Base-by-base conservation (phyloP, 805 yeast genomes). In the Phaffomyces opuntiae region DNA sequence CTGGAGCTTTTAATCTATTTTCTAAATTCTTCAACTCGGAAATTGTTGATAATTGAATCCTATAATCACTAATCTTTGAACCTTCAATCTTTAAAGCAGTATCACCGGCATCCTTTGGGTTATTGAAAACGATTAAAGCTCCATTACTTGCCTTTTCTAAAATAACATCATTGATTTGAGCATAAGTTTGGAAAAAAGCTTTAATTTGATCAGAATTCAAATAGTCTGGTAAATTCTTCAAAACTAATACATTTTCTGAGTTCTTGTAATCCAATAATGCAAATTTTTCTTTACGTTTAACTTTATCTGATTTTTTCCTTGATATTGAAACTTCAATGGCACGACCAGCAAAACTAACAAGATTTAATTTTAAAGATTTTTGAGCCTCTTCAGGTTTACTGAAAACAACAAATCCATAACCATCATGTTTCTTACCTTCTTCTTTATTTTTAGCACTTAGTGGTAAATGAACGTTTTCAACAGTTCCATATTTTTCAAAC, bases 331-430 rank as follows among this genome's bases (percentile, higher is more conserved):
- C 83, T 12, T 64, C 64, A 3, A 86, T 64, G 0, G 53, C 60
- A 38, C 85, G 61, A 0, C 74, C 80, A 36, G 68, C 69, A 2
- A 83, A 49, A 4, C 63, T 60, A 0, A 63, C 52, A 9, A 69
- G 66, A 50, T 80, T 68, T 40, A 72, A 49, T 9, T 59, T 56
- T 12, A 80, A 50, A 0, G 87, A 80, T 4, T 58, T 57, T 0
- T 62, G 55, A 0, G 88, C 85, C 3, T 69, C 72, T 1, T 67
- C 70, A 9, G 61, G 57, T 0, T 62, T 61, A 3, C 55, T 47
- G 53, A 78, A 84, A 0, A 76, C 66, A 0, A 86, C 63, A 56
- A 86, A 84, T 0, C 83, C 95, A 59, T 73, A 81, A 0, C 91
- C 90, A 39, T 77, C 78, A 55, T 80, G 65, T 31, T 63, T 65